Base-by-base conservation (phyloP, 805 yeast species). In the Lachancea nothofagi region DNA sequence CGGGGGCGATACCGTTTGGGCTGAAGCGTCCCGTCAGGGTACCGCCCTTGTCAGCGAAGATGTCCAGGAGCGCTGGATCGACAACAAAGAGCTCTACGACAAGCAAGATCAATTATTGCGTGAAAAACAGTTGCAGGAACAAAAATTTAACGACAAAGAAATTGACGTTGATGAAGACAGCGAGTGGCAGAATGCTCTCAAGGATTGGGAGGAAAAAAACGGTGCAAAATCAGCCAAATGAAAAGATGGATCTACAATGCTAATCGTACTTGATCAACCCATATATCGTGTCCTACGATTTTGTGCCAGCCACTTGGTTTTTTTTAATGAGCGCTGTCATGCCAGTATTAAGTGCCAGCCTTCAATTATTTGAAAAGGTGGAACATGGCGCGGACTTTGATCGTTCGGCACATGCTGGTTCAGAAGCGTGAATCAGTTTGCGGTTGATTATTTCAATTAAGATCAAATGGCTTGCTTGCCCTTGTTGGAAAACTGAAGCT, bases 1-100 rank as follows among this genome's bases (percentile, higher is more conserved):
- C 6, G 96, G 97, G 2, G 98, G 97, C n/a, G 99, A 93, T 56
- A 77, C 90, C 0, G 78, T 93, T 2, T 93, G 98, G 98, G 84
- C 88, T n/a, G 96, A 90, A 51, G 96, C 96, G 0, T 75, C 90
- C 0, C 71, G 97, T 47, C 86, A 84, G 55, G 80, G 89, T 28
- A 78, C 84, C 8, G 61, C 70, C 33, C 59, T 71, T 31, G 77
- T 55, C 25, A 48, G 55, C 29, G 66, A 77, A 5, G 96, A 89
- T 57, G 75, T 87, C 4, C 98, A 93, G 50, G 98, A 93, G 49
- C 71, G 99, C 44, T 93, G 98, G 98, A 75, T 93, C 8, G 96
- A 86, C 42, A 71, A 80, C 48, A 93, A 89, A 57, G 82, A 75
- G 20, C 67, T 66, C 36, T 88, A 85, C 60, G 98, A 93, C 48